A percentile compares a stretch with the other conserved stretches of the same genome.
These are phyloP conservation scores for Aspergillus clavatus DNA, from an alignment of 2,329 filamentous ascomycete species.

Conservation along the genomic window DNA sequence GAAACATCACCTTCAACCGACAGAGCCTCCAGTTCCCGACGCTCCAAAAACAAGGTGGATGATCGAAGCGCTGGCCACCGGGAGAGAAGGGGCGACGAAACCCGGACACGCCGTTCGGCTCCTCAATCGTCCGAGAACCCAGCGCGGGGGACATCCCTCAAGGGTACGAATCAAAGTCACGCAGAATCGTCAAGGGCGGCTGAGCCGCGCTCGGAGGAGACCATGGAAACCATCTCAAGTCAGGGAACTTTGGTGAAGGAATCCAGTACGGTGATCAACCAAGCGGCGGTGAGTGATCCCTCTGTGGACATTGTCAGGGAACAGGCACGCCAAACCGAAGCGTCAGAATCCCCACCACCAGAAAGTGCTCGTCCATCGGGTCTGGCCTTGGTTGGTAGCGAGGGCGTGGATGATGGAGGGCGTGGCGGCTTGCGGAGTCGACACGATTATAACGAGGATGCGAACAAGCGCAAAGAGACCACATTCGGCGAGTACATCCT, in stretches of 20 bases:
- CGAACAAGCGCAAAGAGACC: conserved; percentile 69
- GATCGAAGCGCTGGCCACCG: conserved; percentile 40
- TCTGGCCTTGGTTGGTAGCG: conserved; percentile 47
- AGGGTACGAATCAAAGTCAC: conserved; percentile 37
- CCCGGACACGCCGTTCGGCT: conserved; percentile 44
- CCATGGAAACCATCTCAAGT: conserved; percentile 53
- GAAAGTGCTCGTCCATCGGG: conserved; percentile 44
- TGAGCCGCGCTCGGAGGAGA: conserved; percentile 31
- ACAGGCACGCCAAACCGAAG: conserved; percentile 62
- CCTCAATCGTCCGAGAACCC: conserved; percentile 45
- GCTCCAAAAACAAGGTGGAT: conserved; percentile 36
- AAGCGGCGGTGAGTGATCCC: conserved; percentile 70
- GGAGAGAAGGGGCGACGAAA: conserved; percentile 37
- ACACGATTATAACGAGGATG: conserved; percentile 53
- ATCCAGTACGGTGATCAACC: conserved; percentile 72
- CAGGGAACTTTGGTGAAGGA: conserved; percentile 64
- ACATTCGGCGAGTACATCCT: conserved; percentile 95
- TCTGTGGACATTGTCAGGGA: conserved; percentile 69
- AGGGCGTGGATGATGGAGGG: conserved; percentile 44
- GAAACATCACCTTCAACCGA: conserved; percentile 32
- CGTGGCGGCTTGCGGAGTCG: conserved; percentile 40
- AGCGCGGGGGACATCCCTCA: conserved; percentile 36
- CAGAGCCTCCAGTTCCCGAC: conserved; percentile 38
- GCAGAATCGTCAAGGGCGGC: conserved; percentile 29
- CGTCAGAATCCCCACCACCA: conserved; percentile 42